These are phyloP conservation scores for Sistotremastrum niveocremeum DNA, from an alignment of 768 basidiomycete genomes.

Conservation along the genomic window DNA sequence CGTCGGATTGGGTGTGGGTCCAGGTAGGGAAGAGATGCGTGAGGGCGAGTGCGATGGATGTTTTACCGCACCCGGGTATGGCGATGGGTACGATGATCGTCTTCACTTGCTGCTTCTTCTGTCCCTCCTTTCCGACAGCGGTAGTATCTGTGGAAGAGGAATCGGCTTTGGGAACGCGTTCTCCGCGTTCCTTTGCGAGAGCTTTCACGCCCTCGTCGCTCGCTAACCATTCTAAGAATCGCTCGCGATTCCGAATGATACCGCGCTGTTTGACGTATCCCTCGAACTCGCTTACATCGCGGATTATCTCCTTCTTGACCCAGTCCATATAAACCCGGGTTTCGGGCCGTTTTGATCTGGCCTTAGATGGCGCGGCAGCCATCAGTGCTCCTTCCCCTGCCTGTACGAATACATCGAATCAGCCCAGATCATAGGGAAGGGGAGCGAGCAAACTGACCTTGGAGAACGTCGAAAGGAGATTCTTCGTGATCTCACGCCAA, in stretches of 20 bases:
- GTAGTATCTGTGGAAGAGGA: not conserved
- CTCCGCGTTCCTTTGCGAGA: conserved; percentile 13
- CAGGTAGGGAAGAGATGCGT: conserved; percentile 60
- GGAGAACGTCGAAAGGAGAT: conserved; percentile 30
- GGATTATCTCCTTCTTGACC: conserved; percentile 65
- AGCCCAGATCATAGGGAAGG: no score
- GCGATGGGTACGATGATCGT: conserved; percentile 82
- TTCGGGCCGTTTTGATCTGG: conserved; percentile 64
- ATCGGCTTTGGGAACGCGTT: conserved; percentile 7
- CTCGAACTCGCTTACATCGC: conserved; percentile 44
- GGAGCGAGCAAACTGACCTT: no score
- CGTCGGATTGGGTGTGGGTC: conserved; percentile 90
- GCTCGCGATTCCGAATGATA: conserved; percentile 71
- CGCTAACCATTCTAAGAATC: conserved; percentile 58
- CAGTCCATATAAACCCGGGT: conserved; percentile 70
- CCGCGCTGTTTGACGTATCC: conserved; percentile 61
- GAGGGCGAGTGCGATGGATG: conserved; percentile 69
- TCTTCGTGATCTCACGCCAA: conserved; percentile 89
- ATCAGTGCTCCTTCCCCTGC: conserved; percentile 20
- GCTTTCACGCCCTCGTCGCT: conserved; percentile 30
- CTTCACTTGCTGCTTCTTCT: conserved; percentile 38
- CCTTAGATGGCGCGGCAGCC: conserved; percentile 35
- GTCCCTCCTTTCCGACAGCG: conserved; percentile 5
- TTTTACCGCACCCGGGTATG: conserved; percentile 91
- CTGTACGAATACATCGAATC: not conserved